These are phyloP conservation scores for Leptosphaerulina australis DNA, from an alignment of 2,329 filamentous ascomycete genomes.

Conservation along the genomic window DNA sequence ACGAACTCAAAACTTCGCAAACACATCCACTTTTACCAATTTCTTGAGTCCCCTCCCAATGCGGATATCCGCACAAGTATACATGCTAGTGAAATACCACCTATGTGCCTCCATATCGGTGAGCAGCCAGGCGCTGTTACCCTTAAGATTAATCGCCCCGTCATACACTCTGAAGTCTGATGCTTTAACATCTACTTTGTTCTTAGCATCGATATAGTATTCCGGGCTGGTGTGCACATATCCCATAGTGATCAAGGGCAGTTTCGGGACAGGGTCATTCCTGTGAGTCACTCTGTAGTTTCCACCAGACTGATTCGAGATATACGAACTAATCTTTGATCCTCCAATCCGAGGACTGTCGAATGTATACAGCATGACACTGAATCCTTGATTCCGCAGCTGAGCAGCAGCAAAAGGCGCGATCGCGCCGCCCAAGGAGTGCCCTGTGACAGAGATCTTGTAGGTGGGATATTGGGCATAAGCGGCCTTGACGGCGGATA, in stretches of 20 bases:
- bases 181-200: slow-evolving; percentile 26
- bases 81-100: slow-evolving; percentile 44
- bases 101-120: slow-evolving; percentile 43
- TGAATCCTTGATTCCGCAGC: slow-evolving; percentile 38
- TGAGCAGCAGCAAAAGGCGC: slow-evolving; percentile 65
- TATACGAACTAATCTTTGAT: slow-evolving; percentile 59
- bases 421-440: slow-evolving; percentile 72
- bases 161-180: too few species aligned
- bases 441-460: slow-evolving; percentile 65
- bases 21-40: slow-evolving; percentile 22
- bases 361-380: slow-evolving; percentile 60
- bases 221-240: slow-evolving; percentile 73
- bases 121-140: slow-evolving; percentile 39
- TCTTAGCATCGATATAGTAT: slow-evolving; percentile 58
- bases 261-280: slow-evolving; percentile 70
- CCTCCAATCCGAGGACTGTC: slow-evolving; percentile 73
- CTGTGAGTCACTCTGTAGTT: slow-evolving; percentile 71
- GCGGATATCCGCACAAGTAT: slow-evolving; percentile 31
- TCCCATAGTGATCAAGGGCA: slow-evolving; percentile 65
- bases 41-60: slow-evolving; percentile 15
- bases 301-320: slow-evolving; percentile 59
- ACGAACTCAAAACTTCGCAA: slow-evolving; percentile 19
- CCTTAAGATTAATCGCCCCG: slow-evolving; percentile 31
- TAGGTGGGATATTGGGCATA: slow-evolving; percentile 58
- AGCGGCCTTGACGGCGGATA: slow-evolving; percentile 55